Percentiles rank a stretch among this genome's conserved stretches.
Evolutionary conservation across 1,284 basidiomycete genomes (phyloP).

Genomic region (Leccinum subatratum): DNA sequence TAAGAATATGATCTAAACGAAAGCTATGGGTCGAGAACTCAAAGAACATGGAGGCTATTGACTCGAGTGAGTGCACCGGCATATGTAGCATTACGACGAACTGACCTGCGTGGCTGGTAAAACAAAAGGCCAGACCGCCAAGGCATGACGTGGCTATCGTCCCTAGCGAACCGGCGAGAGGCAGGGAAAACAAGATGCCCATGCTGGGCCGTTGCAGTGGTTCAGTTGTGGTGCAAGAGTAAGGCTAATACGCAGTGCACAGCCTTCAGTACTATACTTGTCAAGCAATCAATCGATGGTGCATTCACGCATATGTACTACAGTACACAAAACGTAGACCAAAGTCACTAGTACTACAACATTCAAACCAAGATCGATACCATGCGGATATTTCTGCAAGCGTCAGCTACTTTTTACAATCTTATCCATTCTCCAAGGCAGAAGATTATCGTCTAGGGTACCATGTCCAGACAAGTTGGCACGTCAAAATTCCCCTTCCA

Average conservation of each 20-base stretch:
- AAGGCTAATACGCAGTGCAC: too few species aligned
- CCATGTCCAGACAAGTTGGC: background rate
- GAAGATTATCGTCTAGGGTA: background rate
- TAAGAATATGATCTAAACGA: background rate
- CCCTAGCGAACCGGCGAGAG: too few species aligned
- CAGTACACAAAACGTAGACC: background rate
- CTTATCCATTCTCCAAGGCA: background rate
- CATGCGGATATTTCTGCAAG: background rate
- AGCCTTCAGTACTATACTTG: too few species aligned
- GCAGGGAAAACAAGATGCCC: too few species aligned
- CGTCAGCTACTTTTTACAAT: background rate
- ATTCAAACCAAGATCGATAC: background rate
- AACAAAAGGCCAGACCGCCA: too few species aligned
- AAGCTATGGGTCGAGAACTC: constrained; percentile 2
- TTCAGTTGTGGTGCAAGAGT: too few species aligned
- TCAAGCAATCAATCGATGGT: background rate
- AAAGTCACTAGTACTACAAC: background rate
- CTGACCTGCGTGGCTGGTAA: too few species aligned
- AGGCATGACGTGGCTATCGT: too few species aligned
- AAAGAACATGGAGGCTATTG: too few species aligned
- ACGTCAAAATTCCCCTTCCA: constrained; percentile 2
- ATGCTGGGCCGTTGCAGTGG: too few species aligned
- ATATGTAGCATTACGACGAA: too few species aligned
- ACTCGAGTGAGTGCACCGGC: too few species aligned
- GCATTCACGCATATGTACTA: constrained; percentile 3